Evolutionary conservation across 1,139 yeast genomes (phyloP).

Genomic region (Geotrichum restrictum): DNA sequence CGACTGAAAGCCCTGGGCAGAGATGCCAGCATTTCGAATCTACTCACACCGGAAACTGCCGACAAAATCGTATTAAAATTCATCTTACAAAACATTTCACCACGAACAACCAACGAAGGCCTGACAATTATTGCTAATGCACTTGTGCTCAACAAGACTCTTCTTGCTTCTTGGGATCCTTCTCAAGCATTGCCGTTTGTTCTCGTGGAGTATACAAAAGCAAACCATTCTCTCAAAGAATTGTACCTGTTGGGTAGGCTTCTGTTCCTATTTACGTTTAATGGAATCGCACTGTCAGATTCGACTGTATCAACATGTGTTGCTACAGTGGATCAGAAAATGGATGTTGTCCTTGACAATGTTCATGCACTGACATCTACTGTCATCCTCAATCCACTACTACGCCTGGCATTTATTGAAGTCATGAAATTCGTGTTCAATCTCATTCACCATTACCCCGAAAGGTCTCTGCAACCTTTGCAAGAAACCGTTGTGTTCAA

Average conservation of each 20-base stretch:
- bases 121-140: constrained; percentile 31
- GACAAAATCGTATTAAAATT: constrained; percentile 7
- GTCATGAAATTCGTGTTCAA: constrained; percentile 28
- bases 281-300: constrained; percentile 18
- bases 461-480: not conserved
- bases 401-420: constrained; percentile 25
- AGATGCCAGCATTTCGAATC: constrained; percentile 1
- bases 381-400: not conserved
- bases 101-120: constrained; percentile 21
- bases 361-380: constrained; percentile 1
- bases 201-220: constrained; percentile 18
- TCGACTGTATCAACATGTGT: constrained; percentile 13
- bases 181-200: constrained; percentile 11
- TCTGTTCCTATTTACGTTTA: constrained; percentile 27
- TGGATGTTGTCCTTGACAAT: not conserved
- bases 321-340: constrained; percentile 20
- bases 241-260: constrained; percentile 23
- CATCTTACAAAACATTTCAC: constrained; percentile 5
- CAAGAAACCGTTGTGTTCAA: not conserved
- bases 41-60: constrained; percentile 1
- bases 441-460: constrained; percentile 26
- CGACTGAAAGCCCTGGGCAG: constrained; percentile 16
- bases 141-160: constrained; percentile 23
- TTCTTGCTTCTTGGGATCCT: constrained; percentile 23
- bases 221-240: constrained; percentile 11